These are phyloP conservation scores for Musa troglodytarum DNA, from an alignment of 176 grass and related monocot species.

Conservation along the genomic window DNA sequence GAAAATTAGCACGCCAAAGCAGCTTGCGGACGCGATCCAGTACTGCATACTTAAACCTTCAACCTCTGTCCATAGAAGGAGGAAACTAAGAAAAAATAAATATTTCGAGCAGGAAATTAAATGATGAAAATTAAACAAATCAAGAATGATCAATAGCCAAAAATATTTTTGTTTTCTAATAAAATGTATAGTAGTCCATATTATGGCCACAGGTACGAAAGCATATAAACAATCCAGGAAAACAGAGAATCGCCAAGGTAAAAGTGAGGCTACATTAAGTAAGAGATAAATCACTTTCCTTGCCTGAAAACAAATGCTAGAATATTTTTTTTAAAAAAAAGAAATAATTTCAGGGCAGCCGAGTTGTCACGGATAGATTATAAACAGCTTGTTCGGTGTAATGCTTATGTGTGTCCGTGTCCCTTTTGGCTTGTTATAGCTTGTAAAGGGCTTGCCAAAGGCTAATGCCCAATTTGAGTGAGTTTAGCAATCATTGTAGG, in stretches of 20 bases:
- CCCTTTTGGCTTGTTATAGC: too few species aligned
- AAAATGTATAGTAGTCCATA: background rate
- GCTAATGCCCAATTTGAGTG: too few species aligned
- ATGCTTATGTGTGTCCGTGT: too few species aligned
- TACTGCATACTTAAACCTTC: slow-evolving; percentile 67
- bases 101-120: background rate
- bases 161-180: background rate
- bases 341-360: background rate
- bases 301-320: background rate
- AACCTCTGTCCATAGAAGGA: slow-evolving; percentile 43
- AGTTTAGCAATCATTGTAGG: too few species aligned
- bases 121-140: background rate
- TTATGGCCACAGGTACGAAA: background rate
- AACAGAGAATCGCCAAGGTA: background rate
- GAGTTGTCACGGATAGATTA: too few species aligned
- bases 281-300: background rate
- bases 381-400: too few species aligned
- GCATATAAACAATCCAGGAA: background rate
- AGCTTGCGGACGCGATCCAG: slow-evolving; percentile 61
- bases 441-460: too few species aligned
- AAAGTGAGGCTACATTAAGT: background rate
- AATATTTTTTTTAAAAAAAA: background rate
- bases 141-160: background rate
- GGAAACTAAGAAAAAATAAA: background rate
- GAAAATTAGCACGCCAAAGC: slow-evolving; percentile 57